Base-by-base conservation (phyloP, 768 basidiomycete species). In the Austroboletus eburneus region DNA sequence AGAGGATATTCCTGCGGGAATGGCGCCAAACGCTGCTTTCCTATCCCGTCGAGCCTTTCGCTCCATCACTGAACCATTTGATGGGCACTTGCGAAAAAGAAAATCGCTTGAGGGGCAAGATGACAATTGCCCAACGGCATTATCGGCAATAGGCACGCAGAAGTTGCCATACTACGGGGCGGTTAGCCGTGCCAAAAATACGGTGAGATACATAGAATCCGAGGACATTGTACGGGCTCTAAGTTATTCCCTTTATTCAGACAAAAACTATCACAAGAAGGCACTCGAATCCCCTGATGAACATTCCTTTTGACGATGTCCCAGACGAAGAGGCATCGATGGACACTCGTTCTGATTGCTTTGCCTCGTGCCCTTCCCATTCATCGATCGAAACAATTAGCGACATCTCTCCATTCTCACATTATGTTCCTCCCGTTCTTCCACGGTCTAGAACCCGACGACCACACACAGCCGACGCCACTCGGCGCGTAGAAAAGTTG, bases 1-100 rank as follows among this genome's bases (percentile, higher is more conserved):
- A 38, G 68, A 71, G 50, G 59, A 67, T 41, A 64, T 72, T 36
- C 69, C 73, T 13, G 57, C 63, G 5, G 71, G 69, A 34, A 56
- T 73, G 42, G 45, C 67, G 22, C 49, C 58, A 42, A 43, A 29
- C 42, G 54, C 50, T 22, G 29, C 43, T 27, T 33, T 42, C 27
- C 18, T 34, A 41, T 44, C 48, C 22, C 37, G 38, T 8, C 33
- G 25, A 12, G 16, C 39, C 3, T 39, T 34, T 17, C 22, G 3
- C 17, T 44, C 29, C 5, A 45, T 30, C 25, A 13, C 35, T 29
- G 33, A 23, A 21, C 9, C 29, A 14, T 13, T 29, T 14, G 17
- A 29, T 16, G 42, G 32, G 23, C n/a, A 10, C 35, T 41, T 67
- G 32, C 64, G 55, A 48, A 63, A 66, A 38, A 66, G 63, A 34